These are phyloP conservation scores for Mucor sp. DNA, from an alignment of 371 early-diverging fungal genomes.

Conservation along the genomic window DNA sequence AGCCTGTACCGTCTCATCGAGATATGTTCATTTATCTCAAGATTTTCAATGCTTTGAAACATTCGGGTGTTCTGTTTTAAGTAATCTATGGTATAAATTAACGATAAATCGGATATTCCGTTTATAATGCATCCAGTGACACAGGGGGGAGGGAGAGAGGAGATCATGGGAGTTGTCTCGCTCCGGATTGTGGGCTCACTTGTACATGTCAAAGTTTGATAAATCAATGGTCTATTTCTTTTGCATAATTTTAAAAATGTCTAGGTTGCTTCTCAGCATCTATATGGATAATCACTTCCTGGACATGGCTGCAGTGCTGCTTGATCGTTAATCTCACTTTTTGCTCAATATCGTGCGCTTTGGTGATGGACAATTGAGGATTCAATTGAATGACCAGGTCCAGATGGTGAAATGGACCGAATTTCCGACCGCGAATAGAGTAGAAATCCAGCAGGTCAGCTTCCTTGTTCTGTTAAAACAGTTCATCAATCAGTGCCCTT, in stretches of 20 bases:
- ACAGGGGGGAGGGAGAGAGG: too few relatives aligned
- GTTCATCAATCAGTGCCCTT: not conserved
- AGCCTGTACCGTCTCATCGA: not conserved
- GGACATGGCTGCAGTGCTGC: conserved; percentile 30
- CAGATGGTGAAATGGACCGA: conserved; percentile 46
- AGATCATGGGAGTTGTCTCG: not conserved
- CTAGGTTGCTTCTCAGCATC: conserved; percentile 35
- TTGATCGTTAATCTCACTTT: conserved; percentile 32
- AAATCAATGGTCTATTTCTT: not conserved
- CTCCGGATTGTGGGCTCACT: not conserved
- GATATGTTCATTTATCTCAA: not conserved
- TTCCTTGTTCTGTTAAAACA: conserved; percentile 19
- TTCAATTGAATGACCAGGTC: conserved; percentile 40
- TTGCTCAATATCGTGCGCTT: conserved; percentile 35
- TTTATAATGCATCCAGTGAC: not conserved
- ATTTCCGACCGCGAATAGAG: conserved; percentile 44
- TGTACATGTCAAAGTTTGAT: not conserved
- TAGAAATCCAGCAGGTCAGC: conserved; percentile 34
- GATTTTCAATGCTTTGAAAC: not conserved
- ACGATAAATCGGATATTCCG: not conserved
- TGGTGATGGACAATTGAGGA: conserved; percentile 26
- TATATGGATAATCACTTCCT: conserved; percentile 42
- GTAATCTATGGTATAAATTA: not conserved
- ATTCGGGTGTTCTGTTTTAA: conserved; percentile 6
- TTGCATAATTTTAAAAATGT: conserved; percentile 8